Percentiles rank a stretch among this genome's conserved stretches.
phyloP scores from a whole-genome alignment of 1,284 basidiomycete species.

The Abortiporus biennis region DNA sequence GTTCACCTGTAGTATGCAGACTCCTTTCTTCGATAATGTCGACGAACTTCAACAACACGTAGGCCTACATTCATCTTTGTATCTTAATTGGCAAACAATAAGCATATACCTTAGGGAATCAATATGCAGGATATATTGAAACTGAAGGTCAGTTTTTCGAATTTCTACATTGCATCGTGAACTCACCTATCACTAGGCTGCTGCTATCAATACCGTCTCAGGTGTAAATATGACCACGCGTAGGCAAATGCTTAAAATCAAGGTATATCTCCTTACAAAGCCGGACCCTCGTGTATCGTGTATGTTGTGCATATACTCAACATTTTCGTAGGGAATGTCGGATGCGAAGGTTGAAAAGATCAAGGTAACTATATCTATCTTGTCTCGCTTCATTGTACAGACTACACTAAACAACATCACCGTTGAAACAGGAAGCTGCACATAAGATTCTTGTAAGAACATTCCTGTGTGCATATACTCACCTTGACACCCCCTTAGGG shows the following conservation, averaged over 20 bases:
- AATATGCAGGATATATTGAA: conserved; percentile 92
- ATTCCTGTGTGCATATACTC: conserved; percentile 8
- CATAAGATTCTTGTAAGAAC: conserved; percentile 69
- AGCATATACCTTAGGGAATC: conserved; percentile 71
- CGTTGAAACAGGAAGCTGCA: conserved; percentile 64
- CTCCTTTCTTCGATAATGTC: conserved; percentile 67
- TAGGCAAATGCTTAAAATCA: conserved; percentile 85
- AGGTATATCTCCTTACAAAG: too few relatives aligned
- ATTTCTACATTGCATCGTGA: conserved; percentile 5
- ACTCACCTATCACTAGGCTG: conserved; percentile 36
- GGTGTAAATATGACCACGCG: conserved; percentile 84
- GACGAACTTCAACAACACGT: conserved; percentile 89
- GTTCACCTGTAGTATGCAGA: conserved; percentile 26
- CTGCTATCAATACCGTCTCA: conserved; percentile 73
- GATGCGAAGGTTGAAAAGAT: conserved; percentile 95
- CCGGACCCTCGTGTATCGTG: conserved; percentile 1
- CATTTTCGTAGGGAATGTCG: conserved; percentile 62
- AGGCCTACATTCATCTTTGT: conserved; percentile 16
- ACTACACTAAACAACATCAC: background rate
- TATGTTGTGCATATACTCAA: background rate
- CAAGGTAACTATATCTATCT: conserved; percentile 41
- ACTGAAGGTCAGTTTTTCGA: conserved; percentile 65
- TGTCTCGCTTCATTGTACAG: background rate
- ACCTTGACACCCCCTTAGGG: conserved; percentile 41
- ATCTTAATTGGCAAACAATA: too few relatives aligned